Percentiles rank a stretch among this genome's conserved stretches.
Evolutionary conservation across 1,139 yeast species (phyloP).

Genomic region (Yamadazyma spencermartinsiae): DNA sequence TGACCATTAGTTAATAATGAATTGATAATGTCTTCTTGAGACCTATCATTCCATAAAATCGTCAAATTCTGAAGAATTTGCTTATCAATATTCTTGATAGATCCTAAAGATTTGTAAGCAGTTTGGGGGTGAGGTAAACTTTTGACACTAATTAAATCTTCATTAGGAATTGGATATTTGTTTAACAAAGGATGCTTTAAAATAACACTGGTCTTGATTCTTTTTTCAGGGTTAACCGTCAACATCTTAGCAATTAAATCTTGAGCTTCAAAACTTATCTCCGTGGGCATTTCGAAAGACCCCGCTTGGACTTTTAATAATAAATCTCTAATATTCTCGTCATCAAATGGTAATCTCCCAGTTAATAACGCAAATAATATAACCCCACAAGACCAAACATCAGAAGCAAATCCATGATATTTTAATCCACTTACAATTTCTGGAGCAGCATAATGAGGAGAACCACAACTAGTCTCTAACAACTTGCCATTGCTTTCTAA

Average conservation of each 20-base stretch:
- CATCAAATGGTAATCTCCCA: slow-evolving; percentile 82
- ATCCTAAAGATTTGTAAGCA: slow-evolving; percentile 49
- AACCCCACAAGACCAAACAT: slow-evolving; percentile 87
- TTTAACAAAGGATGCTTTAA: slow-evolving; percentile 72
- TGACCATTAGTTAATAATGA: slow-evolving; percentile 58
- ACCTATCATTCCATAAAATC: slow-evolving; percentile 73
- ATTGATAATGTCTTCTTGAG: slow-evolving; percentile 53
- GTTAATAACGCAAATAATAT: slow-evolving; percentile 74
- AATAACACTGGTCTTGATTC: slow-evolving; percentile 78
- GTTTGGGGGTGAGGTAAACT: slow-evolving; percentile 67
- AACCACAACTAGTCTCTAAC: slow-evolving; percentile 79
- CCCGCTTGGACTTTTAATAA: slow-evolving; percentile 77
- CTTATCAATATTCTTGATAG: slow-evolving; percentile 53
- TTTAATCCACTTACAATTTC: slow-evolving; percentile 77
- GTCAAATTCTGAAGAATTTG: slow-evolving; percentile 68
- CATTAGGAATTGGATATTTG: slow-evolving; percentile 58
- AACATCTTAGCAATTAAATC: slow-evolving; percentile 74
- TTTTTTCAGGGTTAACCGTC: slow-evolving; percentile 71
- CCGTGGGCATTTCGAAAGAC: slow-evolving; percentile 69
- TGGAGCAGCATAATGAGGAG: slow-evolving; percentile 88
- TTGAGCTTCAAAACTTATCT: slow-evolving; percentile 61
- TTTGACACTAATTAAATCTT: slow-evolving; percentile 50
- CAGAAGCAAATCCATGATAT: slow-evolving; percentile 82
- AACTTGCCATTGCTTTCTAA: slow-evolving; percentile 70
- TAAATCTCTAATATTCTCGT: slow-evolving; percentile 70